phyloP scores from a whole-genome alignment of 2,329 filamentous ascomycete genomes.

The Amauroascus verrucosus region DNA sequence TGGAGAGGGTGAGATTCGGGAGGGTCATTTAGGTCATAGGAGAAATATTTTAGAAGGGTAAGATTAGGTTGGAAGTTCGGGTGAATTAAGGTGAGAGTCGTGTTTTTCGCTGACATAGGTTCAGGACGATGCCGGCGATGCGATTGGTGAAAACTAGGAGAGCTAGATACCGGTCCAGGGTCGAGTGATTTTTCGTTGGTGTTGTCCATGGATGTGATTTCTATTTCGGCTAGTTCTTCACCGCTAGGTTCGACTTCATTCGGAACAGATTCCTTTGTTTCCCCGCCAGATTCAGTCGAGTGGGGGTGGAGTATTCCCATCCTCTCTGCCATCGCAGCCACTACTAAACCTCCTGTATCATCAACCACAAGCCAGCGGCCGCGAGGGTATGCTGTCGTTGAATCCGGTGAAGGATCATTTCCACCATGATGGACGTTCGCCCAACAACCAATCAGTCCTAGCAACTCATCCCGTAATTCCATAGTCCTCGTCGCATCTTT shows the following conservation, averaged over 20 bases:
- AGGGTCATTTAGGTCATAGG: slow-evolving; percentile 61
- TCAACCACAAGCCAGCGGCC: slow-evolving; percentile 74
- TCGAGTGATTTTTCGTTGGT: not conserved
- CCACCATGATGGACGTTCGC: slow-evolving; percentile 73
- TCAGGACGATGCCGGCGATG: slow-evolving; percentile 13
- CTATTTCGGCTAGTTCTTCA: not conserved
- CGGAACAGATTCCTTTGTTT: slow-evolving; percentile 9
- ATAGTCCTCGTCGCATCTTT: slow-evolving; percentile 71
- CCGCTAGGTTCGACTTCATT: slow-evolving; percentile 5
- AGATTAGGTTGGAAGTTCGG: slow-evolving; percentile 79
- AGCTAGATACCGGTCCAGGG: not conserved
- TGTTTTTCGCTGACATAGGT: slow-evolving; percentile 41
- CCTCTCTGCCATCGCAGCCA: slow-evolving; percentile 74
- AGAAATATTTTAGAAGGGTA: slow-evolving; percentile 77
- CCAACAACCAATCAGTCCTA: slow-evolving; percentile 77
- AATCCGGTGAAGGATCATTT: slow-evolving; percentile 22
- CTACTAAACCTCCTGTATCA: slow-evolving; percentile 72
- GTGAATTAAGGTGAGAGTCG: slow-evolving; percentile 67
- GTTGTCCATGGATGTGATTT: not conserved
- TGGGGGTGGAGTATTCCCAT: slow-evolving; percentile 66
- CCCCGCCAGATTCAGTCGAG: slow-evolving; percentile 17
- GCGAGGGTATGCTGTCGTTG: slow-evolving; percentile 19
- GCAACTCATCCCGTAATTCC: slow-evolving; percentile 74
- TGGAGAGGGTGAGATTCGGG: slow-evolving; percentile 64
- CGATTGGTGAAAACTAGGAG: slow-evolving; percentile 15